Conservation (phyloP, 2,329 filamentous ascomycete species). For the Fusarium bulbicola region DNA sequence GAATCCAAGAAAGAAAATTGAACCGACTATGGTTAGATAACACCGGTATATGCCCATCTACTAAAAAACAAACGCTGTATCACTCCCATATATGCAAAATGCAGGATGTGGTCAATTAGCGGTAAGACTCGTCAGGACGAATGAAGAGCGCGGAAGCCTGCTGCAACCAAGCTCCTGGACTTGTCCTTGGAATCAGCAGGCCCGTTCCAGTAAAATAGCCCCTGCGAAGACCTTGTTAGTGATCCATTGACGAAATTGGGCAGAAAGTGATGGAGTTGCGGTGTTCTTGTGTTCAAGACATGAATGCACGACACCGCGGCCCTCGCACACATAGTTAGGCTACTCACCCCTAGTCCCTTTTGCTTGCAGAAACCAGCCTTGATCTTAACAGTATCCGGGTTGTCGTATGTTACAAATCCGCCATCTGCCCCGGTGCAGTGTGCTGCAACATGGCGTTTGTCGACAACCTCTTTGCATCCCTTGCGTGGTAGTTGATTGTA, state of each 20-base stretch:
- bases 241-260: constrained; percentile 3
- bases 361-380: constrained; percentile 80
- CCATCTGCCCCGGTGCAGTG: constrained; percentile 78
- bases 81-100: constrained; percentile 25
- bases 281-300: constrained; percentile 20
- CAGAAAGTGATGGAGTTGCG: constrained; percentile 11
- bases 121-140: constrained; percentile 40
- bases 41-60: constrained; percentile 33
- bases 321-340: constrained; percentile 9
- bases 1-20: constrained; percentile 2
- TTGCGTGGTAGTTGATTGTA: constrained; percentile 74
- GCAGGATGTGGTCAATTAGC: constrained; percentile 14
- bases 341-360: constrained; percentile 70
- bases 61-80: constrained; percentile 32
- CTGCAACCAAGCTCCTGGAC: constrained; percentile 65
- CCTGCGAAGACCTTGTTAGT: constrained; percentile 54
- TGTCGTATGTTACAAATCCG: constrained; percentile 84
- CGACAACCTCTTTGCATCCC: constrained; percentile 71
- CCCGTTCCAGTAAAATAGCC: constrained; percentile 85
- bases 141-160: constrained; percentile 68
- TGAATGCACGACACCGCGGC: constrained; percentile 16
- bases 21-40: constrained; percentile 2
- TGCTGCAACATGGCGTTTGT: constrained; percentile 73
- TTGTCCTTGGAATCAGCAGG: constrained; percentile 71
- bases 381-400: constrained; percentile 76